Evolutionary conservation across 2,329 filamentous ascomycete species (phyloP).

Genomic region (Epicoccum sorghinum): DNA sequence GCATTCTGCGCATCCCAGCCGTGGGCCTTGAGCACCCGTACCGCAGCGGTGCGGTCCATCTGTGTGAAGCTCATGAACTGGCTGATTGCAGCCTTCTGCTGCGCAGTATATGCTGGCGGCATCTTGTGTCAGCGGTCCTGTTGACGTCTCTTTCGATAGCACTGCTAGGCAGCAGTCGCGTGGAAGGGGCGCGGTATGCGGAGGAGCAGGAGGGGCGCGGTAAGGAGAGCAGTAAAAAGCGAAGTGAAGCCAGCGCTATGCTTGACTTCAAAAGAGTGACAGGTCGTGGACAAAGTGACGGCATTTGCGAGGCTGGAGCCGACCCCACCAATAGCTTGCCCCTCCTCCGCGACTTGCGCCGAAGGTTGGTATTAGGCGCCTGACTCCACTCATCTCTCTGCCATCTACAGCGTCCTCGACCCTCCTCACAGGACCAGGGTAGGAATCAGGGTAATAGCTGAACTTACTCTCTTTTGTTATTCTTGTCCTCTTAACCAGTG

Average conservation of each 20-base stretch:
- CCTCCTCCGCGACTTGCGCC: constrained; percentile 4
- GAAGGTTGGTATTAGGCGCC: constrained; percentile 9
- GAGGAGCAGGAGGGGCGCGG: background rate
- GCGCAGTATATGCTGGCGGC: constrained; percentile 54
- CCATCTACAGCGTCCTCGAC: background rate
- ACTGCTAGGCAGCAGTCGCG: background rate
- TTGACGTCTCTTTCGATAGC: constrained; percentile 2
- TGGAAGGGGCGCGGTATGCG: constrained; percentile 1
- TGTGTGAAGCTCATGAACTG: constrained; percentile 55
- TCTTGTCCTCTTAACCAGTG: constrained; percentile 1
- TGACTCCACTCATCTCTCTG: background rate
- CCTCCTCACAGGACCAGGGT: background rate
- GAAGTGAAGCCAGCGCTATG: constrained; percentile 5
- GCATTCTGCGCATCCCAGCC: constrained; percentile 54
- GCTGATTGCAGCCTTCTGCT: constrained; percentile 54
- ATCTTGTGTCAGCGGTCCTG: constrained; percentile 42
- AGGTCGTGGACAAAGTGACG: constrained; percentile 23
- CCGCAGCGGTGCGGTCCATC: constrained; percentile 52
- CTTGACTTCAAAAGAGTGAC: constrained; percentile 6
- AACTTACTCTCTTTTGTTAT: constrained; percentile 2
- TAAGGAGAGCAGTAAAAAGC: background rate
- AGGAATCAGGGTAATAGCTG: too few species aligned
- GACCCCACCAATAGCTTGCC: constrained; percentile 22
- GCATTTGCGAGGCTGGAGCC: constrained; percentile 27
- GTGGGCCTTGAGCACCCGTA: constrained; percentile 52